Evolutionary conservation across 805 yeast species (phyloP), one percentile per base, ranked within the genome.

Genomic region (Candida ulmi): DNA sequence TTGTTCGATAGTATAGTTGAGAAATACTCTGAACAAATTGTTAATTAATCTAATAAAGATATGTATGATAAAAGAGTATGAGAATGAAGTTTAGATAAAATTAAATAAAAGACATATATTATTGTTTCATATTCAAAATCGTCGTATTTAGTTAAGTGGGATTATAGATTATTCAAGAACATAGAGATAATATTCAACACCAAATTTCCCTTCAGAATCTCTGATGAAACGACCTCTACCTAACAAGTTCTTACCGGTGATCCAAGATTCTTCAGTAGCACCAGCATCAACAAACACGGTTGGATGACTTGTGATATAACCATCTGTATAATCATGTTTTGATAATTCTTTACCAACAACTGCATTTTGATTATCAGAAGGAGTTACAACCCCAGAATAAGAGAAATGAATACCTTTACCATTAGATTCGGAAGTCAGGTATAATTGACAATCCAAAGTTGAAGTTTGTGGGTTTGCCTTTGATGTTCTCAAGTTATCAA

Each of bases 1-100:
- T 63, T 76, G 47, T 90, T 90, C 53, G 88, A 83, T 60, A 74
- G 73, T 25, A 71, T 88, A 33, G 86, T 83, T 31, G 68, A 66
- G 21, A 83, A 80, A 57, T 83, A 80, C 55, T 52, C 55, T 37
- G 53, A 46, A 19, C 55, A 52, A 40, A 43, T 47, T 28, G 28
- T 19, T 21, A 30, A 30, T 30, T 28, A 33, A 30, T 26, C 24
- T 7, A 9, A 21, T 7, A 21, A n/a, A n/a, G n/a, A n/a, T n/a
- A n/a, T n/a, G n/a, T n/a, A n/a, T n/a, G n/a, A n/a, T n/a, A n/a
- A n/a, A n/a, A n/a, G n/a, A n/a, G n/a, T n/a, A n/a, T n/a, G n/a
- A n/a, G n/a, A n/a, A n/a, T n/a, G n/a, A n/a, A n/a, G n/a, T n/a
- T n/a, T n/a, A n/a, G n/a, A n/a, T n/a, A n/a, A n/a, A n/a, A n/a